Evolutionary conservation across 2,329 filamentous ascomycete species (phyloP).

Genomic region (Botrytis squamosa): DNA sequence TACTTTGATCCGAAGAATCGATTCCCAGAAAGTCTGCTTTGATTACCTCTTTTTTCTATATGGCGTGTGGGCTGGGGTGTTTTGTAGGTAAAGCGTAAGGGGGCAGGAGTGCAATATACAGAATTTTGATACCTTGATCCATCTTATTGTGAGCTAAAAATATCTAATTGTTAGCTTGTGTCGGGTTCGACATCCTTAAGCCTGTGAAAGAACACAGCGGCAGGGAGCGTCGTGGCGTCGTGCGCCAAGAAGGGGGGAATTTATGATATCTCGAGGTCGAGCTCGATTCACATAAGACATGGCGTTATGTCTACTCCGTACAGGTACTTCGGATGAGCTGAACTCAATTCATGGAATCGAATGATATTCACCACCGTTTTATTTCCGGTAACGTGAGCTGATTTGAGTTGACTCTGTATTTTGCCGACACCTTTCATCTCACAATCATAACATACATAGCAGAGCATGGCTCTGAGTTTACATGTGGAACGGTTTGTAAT

Average conservation of each 20-base stretch:
- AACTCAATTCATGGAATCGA: neutral
- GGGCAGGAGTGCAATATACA: conserved; percentile 13
- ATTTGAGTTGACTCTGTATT: neutral
- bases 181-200: neutral
- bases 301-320: neutral
- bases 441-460: neutral
- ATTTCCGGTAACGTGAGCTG: neutral
- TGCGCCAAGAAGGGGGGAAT: neutral
- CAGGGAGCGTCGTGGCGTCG: neutral
- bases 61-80: conserved; percentile 8
- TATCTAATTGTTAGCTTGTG: neutral
- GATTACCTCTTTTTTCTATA: conserved; percentile 11
- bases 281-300: neutral
- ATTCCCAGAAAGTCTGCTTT: conserved; percentile 14
- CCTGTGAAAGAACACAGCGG: neutral
- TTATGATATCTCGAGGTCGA: neutral
- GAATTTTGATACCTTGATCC: neutral
- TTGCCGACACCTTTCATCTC: neutral
- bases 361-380: neutral
- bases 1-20: conserved; percentile 16
- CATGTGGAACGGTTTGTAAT: neutral
- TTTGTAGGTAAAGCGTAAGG: conserved; percentile 16
- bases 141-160: neutral
- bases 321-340: neutral
- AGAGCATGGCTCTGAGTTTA: neutral